Evolutionary conservation across 306 rosid species (phyloP).

Genomic region (Lotus japonicus): DNA sequence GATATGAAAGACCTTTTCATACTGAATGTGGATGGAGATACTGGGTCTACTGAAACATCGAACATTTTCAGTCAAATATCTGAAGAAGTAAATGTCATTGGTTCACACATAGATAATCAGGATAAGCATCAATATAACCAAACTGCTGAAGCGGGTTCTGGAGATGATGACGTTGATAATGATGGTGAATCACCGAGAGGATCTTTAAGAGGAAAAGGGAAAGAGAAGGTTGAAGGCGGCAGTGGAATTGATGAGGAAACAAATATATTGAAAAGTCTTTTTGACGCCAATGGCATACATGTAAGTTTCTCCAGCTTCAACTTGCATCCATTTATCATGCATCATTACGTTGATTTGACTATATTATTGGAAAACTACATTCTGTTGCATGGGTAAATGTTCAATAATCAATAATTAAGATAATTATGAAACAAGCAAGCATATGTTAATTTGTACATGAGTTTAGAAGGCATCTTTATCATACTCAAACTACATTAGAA

Average conservation of each 20-base stretch:
- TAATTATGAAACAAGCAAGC: constrained; percentile 13
- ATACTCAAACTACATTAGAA: not conserved
- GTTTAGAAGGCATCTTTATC: constrained; percentile 2
- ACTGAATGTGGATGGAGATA: constrained; percentile 62
- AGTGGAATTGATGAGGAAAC: constrained; percentile 61
- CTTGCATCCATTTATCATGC: constrained; percentile 1
- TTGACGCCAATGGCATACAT: constrained; percentile 84
- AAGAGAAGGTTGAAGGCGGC: constrained; percentile 51
- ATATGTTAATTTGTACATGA: not conserved
- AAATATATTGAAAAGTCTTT: constrained; percentile 66
- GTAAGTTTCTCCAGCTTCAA: constrained; percentile 44
- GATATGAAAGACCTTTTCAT: constrained; percentile 96
- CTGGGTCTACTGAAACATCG: constrained; percentile 83
- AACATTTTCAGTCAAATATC: constrained; percentile 69
- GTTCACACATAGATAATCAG: constrained; percentile 43
- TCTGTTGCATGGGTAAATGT: not conserved
- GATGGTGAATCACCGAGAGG: constrained; percentile 26
- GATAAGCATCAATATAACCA: constrained; percentile 26
- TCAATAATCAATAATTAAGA: constrained; percentile 12
- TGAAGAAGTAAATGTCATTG: constrained; percentile 59
- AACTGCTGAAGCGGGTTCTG: constrained; percentile 21
- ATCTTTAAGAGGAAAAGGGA: constrained; percentile 42
- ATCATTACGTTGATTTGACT: constrained; percentile 2
- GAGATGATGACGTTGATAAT: constrained; percentile 28
- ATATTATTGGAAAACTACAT: constrained; percentile 6